These are phyloP conservation scores for Colletotrichum tamarilloi DNA, from an alignment of 2,329 filamentous ascomycete genomes.

Conservation along the genomic window DNA sequence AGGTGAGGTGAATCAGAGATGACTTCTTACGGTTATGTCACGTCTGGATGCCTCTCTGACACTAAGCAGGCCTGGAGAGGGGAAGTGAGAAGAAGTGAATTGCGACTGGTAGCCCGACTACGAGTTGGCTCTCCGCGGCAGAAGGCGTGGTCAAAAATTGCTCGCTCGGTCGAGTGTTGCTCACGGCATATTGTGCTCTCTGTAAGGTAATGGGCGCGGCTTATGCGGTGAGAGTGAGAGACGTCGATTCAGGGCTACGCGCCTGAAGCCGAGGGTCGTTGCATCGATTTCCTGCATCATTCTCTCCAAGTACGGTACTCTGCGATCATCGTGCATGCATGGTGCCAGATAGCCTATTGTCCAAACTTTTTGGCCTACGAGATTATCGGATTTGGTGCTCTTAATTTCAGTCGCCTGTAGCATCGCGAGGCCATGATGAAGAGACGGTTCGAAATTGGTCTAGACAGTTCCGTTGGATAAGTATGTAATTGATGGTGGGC, in stretches of 20 bases:
- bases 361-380: background rate
- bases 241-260: conserved; percentile 7
- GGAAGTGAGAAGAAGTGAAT: background rate
- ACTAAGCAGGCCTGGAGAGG: background rate
- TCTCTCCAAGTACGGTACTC: background rate
- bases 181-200: background rate
- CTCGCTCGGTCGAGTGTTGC: background rate
- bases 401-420: background rate
- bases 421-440: background rate
- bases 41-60: background rate
- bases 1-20: background rate
- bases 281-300: background rate
- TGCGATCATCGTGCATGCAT: background rate
- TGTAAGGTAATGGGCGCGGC: background rate
- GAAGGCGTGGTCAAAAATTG: background rate
- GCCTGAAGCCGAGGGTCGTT: background rate
- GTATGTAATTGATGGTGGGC: no score
- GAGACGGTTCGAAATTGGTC: background rate
- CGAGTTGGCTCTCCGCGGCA: background rate
- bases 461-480: background rate
- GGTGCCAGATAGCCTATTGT: background rate
- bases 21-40: background rate
- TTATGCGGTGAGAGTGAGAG: conserved; percentile 12
- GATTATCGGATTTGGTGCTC: background rate
- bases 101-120: background rate